Conservation (phyloP, 345 rosid species). For the Lagerstroemia speciosa region DNA sequence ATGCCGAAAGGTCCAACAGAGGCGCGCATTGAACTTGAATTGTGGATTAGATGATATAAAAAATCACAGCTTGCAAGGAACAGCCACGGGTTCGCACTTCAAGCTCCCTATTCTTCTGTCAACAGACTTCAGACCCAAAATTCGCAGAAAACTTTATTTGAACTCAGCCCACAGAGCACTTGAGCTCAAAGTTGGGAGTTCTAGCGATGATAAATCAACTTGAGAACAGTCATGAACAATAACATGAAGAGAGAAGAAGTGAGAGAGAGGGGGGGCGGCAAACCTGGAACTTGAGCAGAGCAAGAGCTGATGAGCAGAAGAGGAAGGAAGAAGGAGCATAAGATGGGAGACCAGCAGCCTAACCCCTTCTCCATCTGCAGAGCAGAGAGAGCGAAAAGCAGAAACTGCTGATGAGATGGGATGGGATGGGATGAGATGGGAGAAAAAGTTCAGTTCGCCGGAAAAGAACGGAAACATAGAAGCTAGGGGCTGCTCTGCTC, state of each 20-base stretch:
- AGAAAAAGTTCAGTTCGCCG: not conserved
- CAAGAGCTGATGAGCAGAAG: constrained; percentile 32
- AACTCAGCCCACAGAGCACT: not conserved
- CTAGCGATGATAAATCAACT: not conserved
- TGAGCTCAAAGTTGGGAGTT: not conserved
- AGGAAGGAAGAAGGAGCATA: constrained; percentile 16
- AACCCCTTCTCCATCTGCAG: constrained; percentile 42
- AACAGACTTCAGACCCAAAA: not conserved
- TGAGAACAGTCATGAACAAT: not conserved
- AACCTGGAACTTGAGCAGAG: constrained; percentile 65
- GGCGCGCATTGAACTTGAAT: not conserved
- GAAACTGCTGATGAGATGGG: not conserved
- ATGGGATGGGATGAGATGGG: not conserved
- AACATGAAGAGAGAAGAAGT: constrained; percentile 1
- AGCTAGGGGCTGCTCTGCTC: constrained; percentile 1
- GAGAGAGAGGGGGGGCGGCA: constrained; percentile 2
- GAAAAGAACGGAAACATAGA: not conserved
- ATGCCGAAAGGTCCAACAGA: too few species aligned
- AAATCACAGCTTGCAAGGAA: not conserved
- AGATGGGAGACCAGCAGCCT: constrained; percentile 16
- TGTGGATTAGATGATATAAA: not conserved
- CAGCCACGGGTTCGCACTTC: not conserved
- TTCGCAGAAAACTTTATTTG: not conserved
- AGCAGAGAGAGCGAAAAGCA: constrained; percentile 11
- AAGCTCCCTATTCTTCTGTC: not conserved